phyloP scores from a whole-genome alignment of 2,329 filamentous ascomycete species.

The Hymenoscyphus infarciens region DNA sequence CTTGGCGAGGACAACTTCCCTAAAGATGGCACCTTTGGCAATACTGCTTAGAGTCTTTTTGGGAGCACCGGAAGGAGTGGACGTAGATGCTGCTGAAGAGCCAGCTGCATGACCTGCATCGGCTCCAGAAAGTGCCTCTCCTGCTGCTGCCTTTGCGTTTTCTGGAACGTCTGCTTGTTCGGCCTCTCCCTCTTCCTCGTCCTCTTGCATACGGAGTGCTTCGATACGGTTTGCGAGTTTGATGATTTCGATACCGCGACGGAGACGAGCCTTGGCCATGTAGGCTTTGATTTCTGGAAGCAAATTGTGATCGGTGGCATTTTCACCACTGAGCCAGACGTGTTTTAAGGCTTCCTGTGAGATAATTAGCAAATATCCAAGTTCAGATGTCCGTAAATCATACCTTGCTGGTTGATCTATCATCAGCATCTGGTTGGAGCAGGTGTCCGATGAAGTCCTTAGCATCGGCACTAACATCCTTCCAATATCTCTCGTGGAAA shows the following conservation, averaged over 20 bases:
- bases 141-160: slow-evolving; percentile 53
- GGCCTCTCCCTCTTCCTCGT: slow-evolving; percentile 75
- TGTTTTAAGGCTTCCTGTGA: slow-evolving; percentile 71
- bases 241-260: slow-evolving; percentile 91
- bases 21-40: slow-evolving; percentile 73
- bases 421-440: slow-evolving; percentile 72
- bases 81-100: slow-evolving; percentile 13
- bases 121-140: slow-evolving; percentile 35
- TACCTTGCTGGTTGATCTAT: slow-evolving; percentile 76
- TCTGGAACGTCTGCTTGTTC: slow-evolving; percentile 58
- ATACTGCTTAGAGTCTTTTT: slow-evolving; percentile 47
- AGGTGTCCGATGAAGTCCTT: slow-evolving; percentile 89
- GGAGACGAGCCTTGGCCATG: slow-evolving; percentile 85
- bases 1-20: slow-evolving; percentile 91
- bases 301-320: slow-evolving; percentile 92
- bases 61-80: slow-evolving; percentile 20
- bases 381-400: not conserved
- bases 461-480: slow-evolving; percentile 90
- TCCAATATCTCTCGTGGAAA: slow-evolving; percentile 98
- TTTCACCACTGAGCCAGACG: slow-evolving; percentile 86
- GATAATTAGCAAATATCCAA: slow-evolving; percentile 17
- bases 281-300: slow-evolving; percentile 94
- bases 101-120: slow-evolving; percentile 15
- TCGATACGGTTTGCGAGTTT: slow-evolving; percentile 96
- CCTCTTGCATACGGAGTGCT: slow-evolving; percentile 87